These are phyloP conservation scores for Perkinsus marinus DNA, from an alignment of 169 alveolate species.

Conservation along the genomic window DNA sequence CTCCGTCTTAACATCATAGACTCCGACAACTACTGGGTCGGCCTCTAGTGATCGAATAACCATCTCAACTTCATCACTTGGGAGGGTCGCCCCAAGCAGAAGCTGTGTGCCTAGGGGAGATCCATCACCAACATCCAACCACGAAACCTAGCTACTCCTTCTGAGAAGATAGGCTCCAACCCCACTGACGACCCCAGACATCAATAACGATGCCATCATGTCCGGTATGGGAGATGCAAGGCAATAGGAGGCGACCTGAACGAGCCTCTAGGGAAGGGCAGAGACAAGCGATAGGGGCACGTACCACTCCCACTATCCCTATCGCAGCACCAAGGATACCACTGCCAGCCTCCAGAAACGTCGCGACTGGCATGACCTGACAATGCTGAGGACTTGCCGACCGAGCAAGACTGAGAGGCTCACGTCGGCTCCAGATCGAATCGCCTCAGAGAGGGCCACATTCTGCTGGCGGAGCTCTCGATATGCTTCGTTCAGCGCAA, in stretches of 20 bases:
- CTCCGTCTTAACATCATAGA: not conserved
- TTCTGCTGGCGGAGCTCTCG: not conserved
- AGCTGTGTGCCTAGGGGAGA: not conserved
- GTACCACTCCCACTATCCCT: not conserved
- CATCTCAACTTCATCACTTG: not conserved
- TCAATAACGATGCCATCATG: not conserved
- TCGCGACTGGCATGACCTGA: not conserved
- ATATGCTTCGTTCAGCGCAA: not conserved
- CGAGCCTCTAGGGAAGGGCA: not conserved
- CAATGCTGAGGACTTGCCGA: not conserved
- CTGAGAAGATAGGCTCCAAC: not conserved
- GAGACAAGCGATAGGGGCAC: not conserved
- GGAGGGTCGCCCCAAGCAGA: not conserved
- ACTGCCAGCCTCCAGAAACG: not conserved
- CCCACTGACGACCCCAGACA: not conserved
- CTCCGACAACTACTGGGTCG: not conserved
- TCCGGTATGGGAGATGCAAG: not conserved
- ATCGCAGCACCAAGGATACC: not conserved
- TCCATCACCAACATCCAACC: not conserved
- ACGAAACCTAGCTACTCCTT: not conserved
- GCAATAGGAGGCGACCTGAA: not conserved
- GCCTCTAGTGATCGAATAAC: not conserved
- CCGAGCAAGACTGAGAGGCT: not conserved
- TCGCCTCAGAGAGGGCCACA: not conserved
- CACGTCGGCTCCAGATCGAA: not conserved